phyloP scores from a whole-genome alignment of 1,139 yeast species.

The Kodamaea sp. region DNA sequence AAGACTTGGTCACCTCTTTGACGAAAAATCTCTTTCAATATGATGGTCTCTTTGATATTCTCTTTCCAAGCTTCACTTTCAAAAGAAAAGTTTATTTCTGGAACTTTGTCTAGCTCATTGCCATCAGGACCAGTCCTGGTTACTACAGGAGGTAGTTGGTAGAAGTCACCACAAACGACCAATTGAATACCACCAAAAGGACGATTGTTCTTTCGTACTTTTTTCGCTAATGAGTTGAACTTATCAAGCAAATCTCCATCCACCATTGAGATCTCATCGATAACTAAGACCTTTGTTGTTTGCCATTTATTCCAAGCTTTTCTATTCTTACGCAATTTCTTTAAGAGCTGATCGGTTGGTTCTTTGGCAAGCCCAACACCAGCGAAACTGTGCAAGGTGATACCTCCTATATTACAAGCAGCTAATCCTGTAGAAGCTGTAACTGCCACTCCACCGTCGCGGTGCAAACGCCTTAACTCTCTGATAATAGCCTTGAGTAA shows the following conservation, averaged over 20 bases:
- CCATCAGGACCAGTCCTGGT: constrained; percentile 28
- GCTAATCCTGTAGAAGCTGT: constrained; percentile 95
- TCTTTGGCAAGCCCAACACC: constrained; percentile 77
- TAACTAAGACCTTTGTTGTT: constrained; percentile 60
- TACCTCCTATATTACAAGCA: constrained; percentile 89
- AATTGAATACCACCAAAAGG: constrained; percentile 94
- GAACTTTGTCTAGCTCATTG: constrained; percentile 17
- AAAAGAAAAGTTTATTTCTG: constrained; percentile 61
- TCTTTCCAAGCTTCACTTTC: constrained; percentile 74
- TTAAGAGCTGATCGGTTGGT: constrained; percentile 38
- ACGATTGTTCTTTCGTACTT: constrained; percentile 43
- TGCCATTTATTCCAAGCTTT: constrained; percentile 64
- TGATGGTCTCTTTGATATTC: constrained; percentile 64
- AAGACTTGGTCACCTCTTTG: constrained; percentile 82
- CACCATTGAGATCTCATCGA: constrained; percentile 91
- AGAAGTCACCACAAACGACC: constrained; percentile 86
- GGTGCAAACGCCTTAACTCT: constrained; percentile 49
- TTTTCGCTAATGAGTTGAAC: constrained; percentile 64
- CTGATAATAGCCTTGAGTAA: constrained; percentile 70
- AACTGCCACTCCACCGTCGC: constrained; percentile 63
- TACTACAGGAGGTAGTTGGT: constrained; percentile 83
- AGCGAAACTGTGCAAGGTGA: constrained; percentile 80
- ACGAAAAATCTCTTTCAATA: constrained; percentile 80
- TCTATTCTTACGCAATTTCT: constrained; percentile 56
- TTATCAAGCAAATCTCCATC: constrained; percentile 75